Evolutionary conservation across 2,329 filamentous ascomycete species (phyloP), one percentile per base, ranked within the genome.

Genomic region (Fusarium guadeloupense): DNA sequence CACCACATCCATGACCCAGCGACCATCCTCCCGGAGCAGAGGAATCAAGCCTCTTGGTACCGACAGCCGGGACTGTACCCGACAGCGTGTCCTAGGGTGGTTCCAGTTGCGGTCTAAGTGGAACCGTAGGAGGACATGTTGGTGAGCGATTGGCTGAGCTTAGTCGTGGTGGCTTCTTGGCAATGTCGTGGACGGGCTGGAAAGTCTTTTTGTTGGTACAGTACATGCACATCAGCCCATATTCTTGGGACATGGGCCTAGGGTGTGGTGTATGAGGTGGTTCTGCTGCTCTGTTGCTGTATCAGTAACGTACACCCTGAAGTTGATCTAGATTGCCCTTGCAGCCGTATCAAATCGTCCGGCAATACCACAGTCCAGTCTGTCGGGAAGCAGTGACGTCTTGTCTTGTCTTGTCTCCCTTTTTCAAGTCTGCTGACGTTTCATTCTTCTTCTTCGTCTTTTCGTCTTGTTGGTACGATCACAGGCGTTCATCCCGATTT

Each of bases 41-140:
- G 28, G 50, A 54, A 61, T 52, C 50, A 57, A 64, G 53, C 53
- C 54, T 56, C 37, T 34, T 44, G 55, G 55, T 63, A 66, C 67
- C 67, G 67, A 69, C 66, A 69, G 67, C 62, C 59, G 62, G 66
- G 61, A 57, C 53, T 64, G 56, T 55, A 66, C 56, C 53, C 49
- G 53, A 62, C 59, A 66, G 50, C 42, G 38, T 61, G 54, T 57
- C 63, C 45, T 31, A 61, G 66, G 63, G 50, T 67, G 54, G 52
- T 31, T 47, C 60, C 53, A 51, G 66, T 48, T 42, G 43, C 39
- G 48, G 46, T 68, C 43, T 34, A 57, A 52, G 65, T 64, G 59
- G 67, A 46, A 30, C 66, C 31, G 42, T 48, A 50, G 48, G 31
- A 54, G 42, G 43, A 50, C 56, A 23, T 31, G 19, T 13, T 38